Percentiles rank a stretch among this genome's conserved stretches.
Conservation (phyloP, 768 basidiomycete species). For the Steccherinum ochraceum region DNA sequence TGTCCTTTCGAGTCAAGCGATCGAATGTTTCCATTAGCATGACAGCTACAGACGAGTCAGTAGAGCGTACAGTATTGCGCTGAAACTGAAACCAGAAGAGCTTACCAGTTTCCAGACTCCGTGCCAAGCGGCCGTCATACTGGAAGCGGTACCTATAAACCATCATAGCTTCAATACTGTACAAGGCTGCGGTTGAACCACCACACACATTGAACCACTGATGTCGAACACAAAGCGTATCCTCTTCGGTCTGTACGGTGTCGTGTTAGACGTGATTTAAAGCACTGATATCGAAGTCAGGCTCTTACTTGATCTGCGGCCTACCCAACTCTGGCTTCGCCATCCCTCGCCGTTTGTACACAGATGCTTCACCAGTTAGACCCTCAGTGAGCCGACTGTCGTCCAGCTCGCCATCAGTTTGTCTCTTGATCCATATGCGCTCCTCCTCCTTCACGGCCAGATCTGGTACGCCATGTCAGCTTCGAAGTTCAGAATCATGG, state of each 20-base stretch:
- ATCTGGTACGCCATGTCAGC: constrained; percentile 29
- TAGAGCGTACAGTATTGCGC: not conserved
- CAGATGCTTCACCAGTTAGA: constrained; percentile 60
- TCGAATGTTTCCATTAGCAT: constrained; percentile 74
- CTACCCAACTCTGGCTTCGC: constrained; percentile 62
- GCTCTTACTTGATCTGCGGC: constrained; percentile 56
- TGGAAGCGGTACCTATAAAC: constrained; percentile 67
- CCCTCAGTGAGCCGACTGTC: constrained; percentile 62
- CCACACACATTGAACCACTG: constrained; percentile 56
- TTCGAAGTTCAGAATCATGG: not conserved
- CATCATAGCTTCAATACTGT: not conserved
- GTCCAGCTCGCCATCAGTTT: constrained; percentile 66
- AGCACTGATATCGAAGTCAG: not conserved
- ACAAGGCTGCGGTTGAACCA: not conserved
- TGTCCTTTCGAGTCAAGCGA: constrained; percentile 55
- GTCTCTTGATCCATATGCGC: constrained; percentile 65
- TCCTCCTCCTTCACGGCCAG: constrained; percentile 65
- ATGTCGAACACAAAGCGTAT: constrained; percentile 67
- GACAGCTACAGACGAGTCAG: constrained; percentile 35
- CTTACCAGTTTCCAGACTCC: constrained; percentile 60
- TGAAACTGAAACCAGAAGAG: not conserved
- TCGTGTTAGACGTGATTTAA: constrained; percentile 4
- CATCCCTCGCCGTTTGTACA: constrained; percentile 67
- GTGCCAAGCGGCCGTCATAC: constrained; percentile 57
- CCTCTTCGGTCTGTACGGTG: constrained; percentile 58